Base-by-base conservation (phyloP, 805 yeast genomes). In the Wickerhamiella azymoides region DNA sequence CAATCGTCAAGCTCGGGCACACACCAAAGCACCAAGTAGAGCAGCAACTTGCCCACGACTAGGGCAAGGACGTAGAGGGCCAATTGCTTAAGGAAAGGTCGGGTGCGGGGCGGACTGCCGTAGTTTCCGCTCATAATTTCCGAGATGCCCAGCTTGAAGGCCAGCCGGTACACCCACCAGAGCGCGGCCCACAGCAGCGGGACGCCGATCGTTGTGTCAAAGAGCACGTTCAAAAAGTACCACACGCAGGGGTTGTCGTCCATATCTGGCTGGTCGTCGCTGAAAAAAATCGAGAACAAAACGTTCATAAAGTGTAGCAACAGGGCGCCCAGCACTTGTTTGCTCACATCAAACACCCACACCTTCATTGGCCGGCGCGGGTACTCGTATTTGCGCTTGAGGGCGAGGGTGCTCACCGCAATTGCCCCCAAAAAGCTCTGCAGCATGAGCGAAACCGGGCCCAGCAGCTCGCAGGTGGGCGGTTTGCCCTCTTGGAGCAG, bases 131-230 rank as follows among this genome's bases (percentile, higher is more conserved):
- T 71, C 38, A 59, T 49, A 25, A 64, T 62, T 33, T 64, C 69
- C 13, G 49, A 52, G 27, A 73, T 63, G 18, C 74, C 69, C 2
- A 71, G 53, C 27, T 56, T 57, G 50, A 66, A 67, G 17, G 74
- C 73, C 2, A 68, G 45, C 13, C 61, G 63, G 48, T 72, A 72
- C 16, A 53, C 51, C 46, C 53, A 52, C 53, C 53, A 54, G 25
- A 88, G 68, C 19, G 67, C 62, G 6, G 62, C 61, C 76, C 84
- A 82, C 21, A 82, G 64, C 2, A 89, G 73, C 6, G 93, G 93
- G 2, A 89, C 89, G 0, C 98, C 98, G 6, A 88, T 71, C 0
- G 98, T 89, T 36, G 97, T 88, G 61, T 89, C 98, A 58, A 89
- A 74, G 25, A 89, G 70, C 33, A 89, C 73, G 56, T 84, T 89